A percentile compares a stretch with the other conserved stretches of the same genome.
Evolutionary conservation across 495 filamentous ascomycete genomes (phyloP).

Genomic region (Xylaria intraflava): DNA sequence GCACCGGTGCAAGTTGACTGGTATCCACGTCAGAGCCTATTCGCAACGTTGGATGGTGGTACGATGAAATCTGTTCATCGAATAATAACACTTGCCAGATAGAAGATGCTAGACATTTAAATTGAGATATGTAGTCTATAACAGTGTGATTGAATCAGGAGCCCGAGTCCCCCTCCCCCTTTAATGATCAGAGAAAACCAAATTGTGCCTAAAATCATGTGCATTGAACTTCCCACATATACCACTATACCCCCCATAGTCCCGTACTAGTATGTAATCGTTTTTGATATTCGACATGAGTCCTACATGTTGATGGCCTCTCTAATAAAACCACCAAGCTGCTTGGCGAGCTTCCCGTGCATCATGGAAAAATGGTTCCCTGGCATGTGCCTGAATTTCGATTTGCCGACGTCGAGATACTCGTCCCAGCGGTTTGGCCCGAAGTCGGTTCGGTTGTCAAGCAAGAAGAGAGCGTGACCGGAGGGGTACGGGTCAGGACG

Average conservation of each 20-base stretch:
- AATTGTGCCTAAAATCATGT: not conserved
- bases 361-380: constrained; percentile 73
- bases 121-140: no score
- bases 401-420: constrained; percentile 58
- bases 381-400: constrained; percentile 53
- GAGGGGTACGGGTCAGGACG: constrained; percentile 62
- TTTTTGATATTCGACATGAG: not conserved
- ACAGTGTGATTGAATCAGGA: no score
- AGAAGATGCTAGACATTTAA: no score
- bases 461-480: constrained; percentile 70
- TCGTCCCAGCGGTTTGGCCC: constrained; percentile 76
- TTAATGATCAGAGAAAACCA: not conserved
- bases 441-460: constrained; percentile 73
- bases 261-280: not conserved
- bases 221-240: not conserved
- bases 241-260: no score
- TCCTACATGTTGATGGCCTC: constrained; percentile 24
- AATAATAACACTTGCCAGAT: no score
- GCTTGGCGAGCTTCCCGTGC: constrained; percentile 46
- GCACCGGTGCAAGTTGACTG: no score
- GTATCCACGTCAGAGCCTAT: no score
- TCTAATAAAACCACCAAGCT: constrained; percentile 33
- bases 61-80: no score
- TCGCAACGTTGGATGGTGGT: no score
- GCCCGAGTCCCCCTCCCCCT: no score